phyloP scores from a whole-genome alignment of 306 rosid species.

The Chamaecrista fasciculata region DNA sequence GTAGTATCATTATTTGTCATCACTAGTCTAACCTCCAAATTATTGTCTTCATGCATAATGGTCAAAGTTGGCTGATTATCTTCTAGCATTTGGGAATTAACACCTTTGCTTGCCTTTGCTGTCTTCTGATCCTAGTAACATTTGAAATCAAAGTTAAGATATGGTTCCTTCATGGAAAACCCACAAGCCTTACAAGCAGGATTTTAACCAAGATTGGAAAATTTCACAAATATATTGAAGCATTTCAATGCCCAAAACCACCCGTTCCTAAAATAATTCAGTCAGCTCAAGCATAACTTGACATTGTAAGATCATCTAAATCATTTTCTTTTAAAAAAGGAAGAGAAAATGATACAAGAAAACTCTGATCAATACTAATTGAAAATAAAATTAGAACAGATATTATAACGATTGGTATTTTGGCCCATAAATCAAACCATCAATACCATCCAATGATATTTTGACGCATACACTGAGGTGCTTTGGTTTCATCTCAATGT shows the following conservation, averaged over 20 bases:
- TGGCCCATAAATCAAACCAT: neutral
- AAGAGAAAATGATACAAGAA: neutral
- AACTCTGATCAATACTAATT: neutral
- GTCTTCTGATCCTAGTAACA: conserved; percentile 48
- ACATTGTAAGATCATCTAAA: neutral
- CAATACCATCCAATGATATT: neutral
- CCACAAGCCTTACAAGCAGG: neutral
- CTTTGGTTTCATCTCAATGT: neutral
- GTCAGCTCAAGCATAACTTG: neutral
- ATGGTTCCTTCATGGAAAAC: conserved; percentile 9
- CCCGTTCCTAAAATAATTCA: neutral
- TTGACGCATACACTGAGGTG: too few species aligned
- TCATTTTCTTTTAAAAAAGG: neutral
- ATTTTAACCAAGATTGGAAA: neutral
- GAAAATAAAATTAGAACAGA: neutral
- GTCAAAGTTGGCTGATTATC: conserved; percentile 35
- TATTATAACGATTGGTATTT: neutral
- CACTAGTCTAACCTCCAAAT: conserved; percentile 67
- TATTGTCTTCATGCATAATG: conserved; percentile 26
- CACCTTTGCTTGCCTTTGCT: conserved; percentile 31
- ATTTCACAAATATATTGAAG: neutral
- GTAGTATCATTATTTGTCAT: conserved; percentile 20
- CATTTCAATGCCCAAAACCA: neutral
- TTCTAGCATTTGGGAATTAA: conserved; percentile 28
- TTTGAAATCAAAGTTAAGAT: conserved; percentile 16